These are phyloP conservation scores for Phylloporus arenicola DNA, from an alignment of 768 basidiomycete species.

Conservation along the genomic window DNA sequence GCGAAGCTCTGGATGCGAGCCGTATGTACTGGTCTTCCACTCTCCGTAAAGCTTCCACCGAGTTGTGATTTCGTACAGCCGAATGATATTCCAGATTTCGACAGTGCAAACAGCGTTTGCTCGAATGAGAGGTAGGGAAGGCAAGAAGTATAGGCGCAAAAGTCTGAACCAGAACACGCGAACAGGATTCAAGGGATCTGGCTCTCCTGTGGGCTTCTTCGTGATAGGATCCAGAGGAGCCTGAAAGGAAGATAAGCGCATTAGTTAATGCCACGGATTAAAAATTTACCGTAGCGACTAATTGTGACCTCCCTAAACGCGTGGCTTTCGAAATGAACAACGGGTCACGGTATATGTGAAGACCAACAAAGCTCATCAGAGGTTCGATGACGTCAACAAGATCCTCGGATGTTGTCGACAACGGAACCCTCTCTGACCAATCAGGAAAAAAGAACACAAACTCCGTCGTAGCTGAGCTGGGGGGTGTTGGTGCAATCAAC, in stretches of 20 bases:
- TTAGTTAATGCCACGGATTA: background rate
- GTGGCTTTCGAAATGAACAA: constrained; percentile 75
- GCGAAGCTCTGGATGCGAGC: constrained; percentile 70
- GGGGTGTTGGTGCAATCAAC: constrained; percentile 73
- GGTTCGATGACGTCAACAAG: constrained; percentile 73
- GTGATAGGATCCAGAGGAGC: constrained; percentile 52
- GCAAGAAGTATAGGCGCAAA: constrained; percentile 75
- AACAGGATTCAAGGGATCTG: constrained; percentile 54
- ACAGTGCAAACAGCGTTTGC: constrained; percentile 86
- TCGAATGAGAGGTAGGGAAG: constrained; percentile 78
- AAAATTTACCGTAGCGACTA: constrained; percentile 47
- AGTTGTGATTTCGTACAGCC: constrained; percentile 66
- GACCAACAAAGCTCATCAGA: constrained; percentile 71
- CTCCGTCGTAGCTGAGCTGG: constrained; percentile 63
- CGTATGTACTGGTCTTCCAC: constrained; percentile 76
- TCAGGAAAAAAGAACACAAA: constrained; percentile 90
- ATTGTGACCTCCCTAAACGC: constrained; percentile 65
- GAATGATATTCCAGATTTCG: constrained; percentile 89
- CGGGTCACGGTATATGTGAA: constrained; percentile 76
- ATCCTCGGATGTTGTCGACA: constrained; percentile 61
- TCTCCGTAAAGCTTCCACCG: constrained; percentile 95
- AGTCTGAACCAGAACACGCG: constrained; percentile 83
- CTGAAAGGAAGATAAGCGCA: constrained; percentile 24
- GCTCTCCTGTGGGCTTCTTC: constrained; percentile 51
- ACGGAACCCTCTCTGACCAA: constrained; percentile 69